These are phyloP conservation scores for Avena sativa DNA, from an alignment of 176 grass and related monocot species.

Conservation along the genomic window DNA sequence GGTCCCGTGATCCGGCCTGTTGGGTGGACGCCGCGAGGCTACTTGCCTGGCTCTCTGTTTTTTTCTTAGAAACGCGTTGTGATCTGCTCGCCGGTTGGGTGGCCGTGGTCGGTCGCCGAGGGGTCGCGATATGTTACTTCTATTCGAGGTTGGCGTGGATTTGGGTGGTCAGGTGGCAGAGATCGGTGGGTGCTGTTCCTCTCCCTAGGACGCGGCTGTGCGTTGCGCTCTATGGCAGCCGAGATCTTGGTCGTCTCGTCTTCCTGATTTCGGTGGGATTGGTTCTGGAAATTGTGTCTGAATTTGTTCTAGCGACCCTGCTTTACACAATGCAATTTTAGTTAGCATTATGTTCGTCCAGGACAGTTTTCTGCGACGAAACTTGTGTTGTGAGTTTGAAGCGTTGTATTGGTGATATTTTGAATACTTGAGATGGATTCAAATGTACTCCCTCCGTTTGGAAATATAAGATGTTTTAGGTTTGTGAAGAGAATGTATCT, in stretches of 20 bases:
- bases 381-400: neutral
- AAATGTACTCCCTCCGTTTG: no score
- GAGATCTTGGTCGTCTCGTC: constrained; percentile 8
- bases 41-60: neutral
- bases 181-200: constrained; percentile 22
- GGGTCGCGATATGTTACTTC: no score
- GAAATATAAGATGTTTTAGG: no score
- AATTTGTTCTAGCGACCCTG: neutral
- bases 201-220: neutral
- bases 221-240: neutral
- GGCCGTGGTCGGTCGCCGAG: neutral
- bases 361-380: no score
- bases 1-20: constrained; percentile 43
- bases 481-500: no score
- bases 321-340: neutral
- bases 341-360: neutral
- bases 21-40: neutral
- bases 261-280: neutral
- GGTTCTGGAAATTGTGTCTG: neutral
- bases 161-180: constrained; percentile 16
- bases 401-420: neutral
- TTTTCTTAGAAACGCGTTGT: neutral
- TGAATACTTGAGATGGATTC: neutral
- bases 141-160: constrained; percentile 10
- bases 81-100: constrained; percentile 28